Conservation (phyloP, 306 rosid genomes). For the Castanea sativa region DNA sequence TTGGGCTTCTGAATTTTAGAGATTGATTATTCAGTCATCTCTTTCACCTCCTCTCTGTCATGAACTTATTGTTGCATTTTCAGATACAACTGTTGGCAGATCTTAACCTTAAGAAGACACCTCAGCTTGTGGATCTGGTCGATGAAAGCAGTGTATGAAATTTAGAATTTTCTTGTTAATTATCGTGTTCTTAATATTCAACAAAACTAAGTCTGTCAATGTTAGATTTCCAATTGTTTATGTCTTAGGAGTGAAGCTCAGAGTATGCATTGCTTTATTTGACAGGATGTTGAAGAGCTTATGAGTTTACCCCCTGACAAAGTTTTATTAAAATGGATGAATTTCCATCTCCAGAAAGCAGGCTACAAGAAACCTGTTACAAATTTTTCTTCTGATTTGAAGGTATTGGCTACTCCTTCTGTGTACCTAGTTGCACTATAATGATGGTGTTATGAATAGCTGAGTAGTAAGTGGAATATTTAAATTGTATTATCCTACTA, state of each 20-base stretch:
- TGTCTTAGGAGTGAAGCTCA: constrained; percentile 11
- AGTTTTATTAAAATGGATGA: constrained; percentile 93
- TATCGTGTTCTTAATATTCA: background rate
- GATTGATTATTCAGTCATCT: constrained; percentile 13
- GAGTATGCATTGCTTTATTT: constrained; percentile 20
- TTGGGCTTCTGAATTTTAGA: constrained; percentile 9
- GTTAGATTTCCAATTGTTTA: background rate
- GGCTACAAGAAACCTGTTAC: constrained; percentile 76
- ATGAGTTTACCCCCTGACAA: constrained; percentile 89
- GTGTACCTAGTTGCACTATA: background rate
- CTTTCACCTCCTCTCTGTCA: constrained; percentile 17
- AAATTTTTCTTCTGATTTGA: constrained; percentile 84
- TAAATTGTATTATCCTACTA: background rate
- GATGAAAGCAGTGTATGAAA: constrained; percentile 69
- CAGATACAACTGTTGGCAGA: constrained; percentile 97
- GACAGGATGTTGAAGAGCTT: constrained; percentile 95
- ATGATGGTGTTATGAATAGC: background rate
- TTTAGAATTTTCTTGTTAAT: constrained; percentile 6
- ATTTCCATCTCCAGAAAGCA: constrained; percentile 87
- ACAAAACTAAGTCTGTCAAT: constrained; percentile 7
- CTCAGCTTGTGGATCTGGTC: constrained; percentile 92
- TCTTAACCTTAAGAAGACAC: constrained; percentile 93
- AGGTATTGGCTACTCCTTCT: constrained; percentile 48
- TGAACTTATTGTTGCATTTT: constrained; percentile 26
- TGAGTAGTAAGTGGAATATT: background rate